phyloP scores from a whole-genome alignment of 176 grass and related monocot genomes.

The Typha latifolia region DNA sequence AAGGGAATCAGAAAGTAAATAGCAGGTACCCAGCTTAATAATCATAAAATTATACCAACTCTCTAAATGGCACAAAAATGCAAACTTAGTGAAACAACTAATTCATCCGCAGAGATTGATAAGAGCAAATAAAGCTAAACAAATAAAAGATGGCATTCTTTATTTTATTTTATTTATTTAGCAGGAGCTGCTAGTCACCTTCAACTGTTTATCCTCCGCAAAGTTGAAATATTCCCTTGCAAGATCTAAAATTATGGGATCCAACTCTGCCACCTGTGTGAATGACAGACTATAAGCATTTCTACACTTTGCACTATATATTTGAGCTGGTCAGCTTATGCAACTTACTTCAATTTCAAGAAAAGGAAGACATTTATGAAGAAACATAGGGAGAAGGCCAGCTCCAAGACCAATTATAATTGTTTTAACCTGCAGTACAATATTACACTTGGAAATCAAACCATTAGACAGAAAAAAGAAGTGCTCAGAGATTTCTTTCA shows the following conservation, averaged over 20 bases:
- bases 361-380: slow-evolving; percentile 71
- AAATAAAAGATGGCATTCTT: neutral
- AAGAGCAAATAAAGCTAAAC: neutral
- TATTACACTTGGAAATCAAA: neutral
- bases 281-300: slow-evolving; percentile 18
- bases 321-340: neutral
- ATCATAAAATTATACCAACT: neutral
- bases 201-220: slow-evolving; percentile 54
- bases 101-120: neutral
- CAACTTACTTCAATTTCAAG: slow-evolving; percentile 70
- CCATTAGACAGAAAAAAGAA: neutral
- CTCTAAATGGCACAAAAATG: no score
- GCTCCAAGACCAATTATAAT: slow-evolving; percentile 82
- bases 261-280: slow-evolving; percentile 79
- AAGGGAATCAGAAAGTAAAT: no score
- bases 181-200: slow-evolving; percentile 30
- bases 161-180: neutral
- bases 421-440: slow-evolving; percentile 44
- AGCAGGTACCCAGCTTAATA: neutral
- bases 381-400: slow-evolving; percentile 94
- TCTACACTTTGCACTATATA: neutral
- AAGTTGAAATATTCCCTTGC: slow-evolving; percentile 71
- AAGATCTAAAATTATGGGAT: slow-evolving; percentile 65
- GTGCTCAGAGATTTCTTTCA: no score
- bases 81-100: neutral